These are phyloP conservation scores for Neocucurbitaria cava DNA, from an alignment of 2,329 filamentous ascomycete genomes.

Conservation along the genomic window DNA sequence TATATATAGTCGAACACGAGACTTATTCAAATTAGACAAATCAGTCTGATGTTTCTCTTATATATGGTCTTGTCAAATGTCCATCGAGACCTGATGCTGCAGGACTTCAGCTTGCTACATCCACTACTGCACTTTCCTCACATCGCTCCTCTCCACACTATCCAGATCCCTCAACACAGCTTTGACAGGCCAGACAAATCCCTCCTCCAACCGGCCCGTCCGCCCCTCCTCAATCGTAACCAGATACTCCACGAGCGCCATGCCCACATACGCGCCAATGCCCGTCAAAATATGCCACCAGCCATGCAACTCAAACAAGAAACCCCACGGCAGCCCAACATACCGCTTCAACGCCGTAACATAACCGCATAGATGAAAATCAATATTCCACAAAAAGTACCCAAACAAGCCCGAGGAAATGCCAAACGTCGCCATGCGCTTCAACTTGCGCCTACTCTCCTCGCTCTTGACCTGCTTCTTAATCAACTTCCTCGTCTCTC, in stretches of 20 bases:
- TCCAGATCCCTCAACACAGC: conserved; percentile 40
- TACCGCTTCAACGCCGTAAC: conserved; percentile 55
- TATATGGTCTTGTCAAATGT: not conserved
- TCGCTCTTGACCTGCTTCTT: conserved; percentile 31
- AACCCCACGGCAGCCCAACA: conserved; percentile 63
- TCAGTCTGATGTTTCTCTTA: no score
- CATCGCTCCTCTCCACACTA: conserved; percentile 11
- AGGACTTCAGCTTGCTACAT: not conserved
- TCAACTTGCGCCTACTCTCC: conserved; percentile 29
- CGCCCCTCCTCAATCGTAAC: conserved; percentile 40
- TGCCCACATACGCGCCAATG: conserved; percentile 56
- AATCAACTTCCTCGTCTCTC: conserved; percentile 37
- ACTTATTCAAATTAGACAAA: no score
- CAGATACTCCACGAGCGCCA: conserved; percentile 48
- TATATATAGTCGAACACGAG: no score
- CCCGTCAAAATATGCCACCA: conserved; percentile 71
- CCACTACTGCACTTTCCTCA: conserved; percentile 14
- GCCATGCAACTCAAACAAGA: conserved; percentile 65
- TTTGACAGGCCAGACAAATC: conserved; percentile 47
- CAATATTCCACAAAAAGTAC: conserved; percentile 65
- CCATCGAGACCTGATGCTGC: not conserved
- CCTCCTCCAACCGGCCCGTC: conserved; percentile 36
- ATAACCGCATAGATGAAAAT: conserved; percentile 60
- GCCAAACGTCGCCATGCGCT: conserved; percentile 37
- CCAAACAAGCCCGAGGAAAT: conserved; percentile 55